A percentile compares a stretch with the other conserved stretches of the same genome.
phyloP scores from a whole-genome alignment of 805 yeast genomes.

The Pichia sporocuriosa region DNA sequence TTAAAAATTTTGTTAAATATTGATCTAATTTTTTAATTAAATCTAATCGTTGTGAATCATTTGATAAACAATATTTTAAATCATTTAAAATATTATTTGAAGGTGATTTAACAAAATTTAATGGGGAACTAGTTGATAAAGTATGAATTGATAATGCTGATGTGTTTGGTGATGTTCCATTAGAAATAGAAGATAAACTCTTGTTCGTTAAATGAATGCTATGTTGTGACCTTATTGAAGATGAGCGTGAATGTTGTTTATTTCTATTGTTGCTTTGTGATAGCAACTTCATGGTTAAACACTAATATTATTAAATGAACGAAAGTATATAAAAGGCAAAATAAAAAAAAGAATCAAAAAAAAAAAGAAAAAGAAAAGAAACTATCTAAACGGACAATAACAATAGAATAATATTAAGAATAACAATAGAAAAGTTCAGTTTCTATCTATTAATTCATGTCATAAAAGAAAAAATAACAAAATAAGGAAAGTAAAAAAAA shows the following conservation, averaged over 20 bases:
- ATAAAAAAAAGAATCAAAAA: too few species aligned
- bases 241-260: slow-evolving; percentile 5
- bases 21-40: slow-evolving; percentile 36
- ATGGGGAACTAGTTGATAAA: slow-evolving; percentile 9
- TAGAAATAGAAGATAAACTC: neutral
- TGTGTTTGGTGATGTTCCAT: slow-evolving; percentile 2
- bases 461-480: too few species aligned
- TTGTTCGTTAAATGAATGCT: slow-evolving; percentile 2
- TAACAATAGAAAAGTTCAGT: too few species aligned
- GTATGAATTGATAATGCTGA: slow-evolving; percentile 4
- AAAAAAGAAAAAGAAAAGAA: too few species aligned
- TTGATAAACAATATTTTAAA: slow-evolving; percentile 10
- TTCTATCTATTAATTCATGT: too few species aligned
- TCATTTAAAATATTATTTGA: slow-evolving; percentile 2
- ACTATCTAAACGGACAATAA: too few species aligned
- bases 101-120: slow-evolving; percentile 12
- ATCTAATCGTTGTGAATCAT: slow-evolving; percentile 5
- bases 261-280: neutral
- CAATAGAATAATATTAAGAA: too few species aligned
- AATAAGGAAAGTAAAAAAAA: too few species aligned
- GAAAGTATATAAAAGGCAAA: too few species aligned
- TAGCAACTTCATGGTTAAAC: neutral
- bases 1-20: slow-evolving; percentile 37
- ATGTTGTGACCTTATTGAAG: slow-evolving; percentile 5
- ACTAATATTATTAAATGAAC: too few species aligned